Base-by-base conservation (phyloP, 495 filamentous ascomycete genomes). In the Jackrogersella minutella region DNA sequence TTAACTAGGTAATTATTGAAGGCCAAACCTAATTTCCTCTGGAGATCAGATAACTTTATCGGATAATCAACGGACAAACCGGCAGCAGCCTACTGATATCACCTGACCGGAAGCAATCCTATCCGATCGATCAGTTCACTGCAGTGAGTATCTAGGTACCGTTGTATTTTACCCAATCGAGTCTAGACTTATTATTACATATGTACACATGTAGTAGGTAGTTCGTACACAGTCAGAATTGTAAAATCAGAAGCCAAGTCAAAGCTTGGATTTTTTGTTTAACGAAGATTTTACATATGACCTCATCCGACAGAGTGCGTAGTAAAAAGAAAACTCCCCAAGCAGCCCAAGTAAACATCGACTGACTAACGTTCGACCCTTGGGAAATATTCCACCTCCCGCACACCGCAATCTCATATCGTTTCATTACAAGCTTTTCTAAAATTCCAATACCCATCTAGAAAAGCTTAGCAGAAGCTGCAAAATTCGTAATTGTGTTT, bases 301-400 rank as follows among this genome's bases (percentile, higher is more conserved):
- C 66, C 66, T 69, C 66, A 69, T 64, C 43, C 55, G 43, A 55
- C 13, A 31, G 26, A 17, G n/a, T n/a, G n/a, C n/a, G n/a, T n/a
- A n/a, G n/a, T n/a, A n/a, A n/a, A n/a, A n/a, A n/a, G n/a, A n/a
- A n/a, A n/a, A n/a, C n/a, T n/a, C n/a, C n/a, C n/a, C n/a, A n/a
- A n/a, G n/a, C n/a, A n/a, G n/a, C n/a, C n/a, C n/a, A 17, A 58
- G 7, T 55, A 64, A 46, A 54, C 49, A 69, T 69, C 66, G 60
- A 69, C 66, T 60, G 66, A 69, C 47, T 6, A 69, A 64, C 66
- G 58, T 64, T 60, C 60, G 59, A 69, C 60, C 19, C 19, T 30
- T 58, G 59, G 46, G 36, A 55, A 54, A 30, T 52, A 52, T 34
- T 28, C 30, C 40, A 57, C 37, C 19, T 43, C 17, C n/a, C 1